phyloP scores from a whole-genome alignment of 805 yeast species.

The Groenewaldozyma salmanticensis region DNA sequence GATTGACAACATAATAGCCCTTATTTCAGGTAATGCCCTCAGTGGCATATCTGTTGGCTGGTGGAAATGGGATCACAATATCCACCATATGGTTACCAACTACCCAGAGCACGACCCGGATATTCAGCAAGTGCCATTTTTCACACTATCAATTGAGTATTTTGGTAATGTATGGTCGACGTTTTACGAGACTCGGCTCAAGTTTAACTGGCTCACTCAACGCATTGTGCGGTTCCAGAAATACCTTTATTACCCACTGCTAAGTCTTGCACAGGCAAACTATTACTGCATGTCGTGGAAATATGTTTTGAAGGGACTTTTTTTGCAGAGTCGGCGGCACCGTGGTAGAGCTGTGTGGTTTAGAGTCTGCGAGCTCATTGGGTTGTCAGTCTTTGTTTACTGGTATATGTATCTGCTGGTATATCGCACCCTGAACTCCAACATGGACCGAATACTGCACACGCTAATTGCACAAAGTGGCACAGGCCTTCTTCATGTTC shows the following conservation, averaged over 20 bases:
- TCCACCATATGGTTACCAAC: conserved; percentile 79
- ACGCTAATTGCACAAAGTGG: conserved; percentile 65
- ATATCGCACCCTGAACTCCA: conserved; percentile 40
- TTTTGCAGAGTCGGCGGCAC: conserved; percentile 49
- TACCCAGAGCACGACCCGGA: conserved; percentile 94
- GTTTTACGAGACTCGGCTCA: conserved; percentile 59
- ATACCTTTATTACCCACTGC: conserved; percentile 64
- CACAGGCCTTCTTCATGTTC: conserved; percentile 90
- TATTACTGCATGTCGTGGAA: conserved; percentile 74
- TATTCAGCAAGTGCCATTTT: conserved; percentile 85
- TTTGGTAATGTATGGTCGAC: conserved; percentile 68
- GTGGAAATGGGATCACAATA: conserved; percentile 93
- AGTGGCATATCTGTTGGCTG: conserved; percentile 90
- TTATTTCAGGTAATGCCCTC: conserved; percentile 59
- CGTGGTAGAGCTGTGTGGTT: conserved; percentile 81
- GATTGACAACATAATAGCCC: conserved; percentile 64
- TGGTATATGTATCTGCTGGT: conserved; percentile 73
- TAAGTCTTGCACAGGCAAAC: conserved; percentile 77
- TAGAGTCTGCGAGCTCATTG: conserved; percentile 65
- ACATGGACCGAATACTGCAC: conserved; percentile 45
- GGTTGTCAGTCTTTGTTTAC: conserved; percentile 57
- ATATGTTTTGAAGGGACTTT: conserved; percentile 61
- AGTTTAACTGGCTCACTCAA: conserved; percentile 60
- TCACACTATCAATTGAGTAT: conserved; percentile 69
- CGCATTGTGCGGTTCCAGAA: conserved; percentile 53